phyloP scores from a whole-genome alignment of 1,284 basidiomycete species.

The Entoloma clypeatum region DNA sequence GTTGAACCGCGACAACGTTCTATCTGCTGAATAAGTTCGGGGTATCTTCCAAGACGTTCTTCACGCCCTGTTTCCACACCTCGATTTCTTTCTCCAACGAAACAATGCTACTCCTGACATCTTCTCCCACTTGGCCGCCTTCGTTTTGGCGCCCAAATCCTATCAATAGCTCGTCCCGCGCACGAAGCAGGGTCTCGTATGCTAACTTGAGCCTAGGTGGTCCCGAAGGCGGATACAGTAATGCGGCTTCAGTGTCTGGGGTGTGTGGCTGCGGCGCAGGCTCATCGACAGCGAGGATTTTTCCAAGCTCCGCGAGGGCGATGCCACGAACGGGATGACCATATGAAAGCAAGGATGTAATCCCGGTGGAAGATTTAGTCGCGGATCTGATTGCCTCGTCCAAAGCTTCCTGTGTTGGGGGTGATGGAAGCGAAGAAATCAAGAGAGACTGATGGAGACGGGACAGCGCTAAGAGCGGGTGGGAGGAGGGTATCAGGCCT shows the following conservation, averaged over 20 bases:
- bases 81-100: conserved; percentile 65
- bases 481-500: conserved; percentile 54
- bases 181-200: conserved; percentile 57
- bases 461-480: conserved; percentile 74
- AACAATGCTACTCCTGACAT: conserved; percentile 52
- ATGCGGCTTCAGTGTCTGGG: conserved; percentile 14
- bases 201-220: conserved; percentile 59
- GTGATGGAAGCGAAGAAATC: conserved; percentile 44
- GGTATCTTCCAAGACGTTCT: conserved; percentile 42
- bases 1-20: background rate
- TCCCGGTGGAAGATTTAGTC: conserved; percentile 53
- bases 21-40: conserved; percentile 3
- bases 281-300: conserved; percentile 75
- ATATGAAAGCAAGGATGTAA: conserved; percentile 48
- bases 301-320: conserved; percentile 76
- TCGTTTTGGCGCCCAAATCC: conserved; percentile 61
- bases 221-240: conserved; percentile 61
- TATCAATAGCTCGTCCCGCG: conserved; percentile 53
- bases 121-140: conserved; percentile 58
- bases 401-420: conserved; percentile 44
- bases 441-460: conserved; percentile 68
- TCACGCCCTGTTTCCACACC: conserved; percentile 57
- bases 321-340: conserved; percentile 82
- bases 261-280: conserved; percentile 33
- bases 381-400: conserved; percentile 63